Conservation (phyloP, 2,329 filamentous ascomycete genomes). For the Fusarium sterilihyphosum region DNA sequence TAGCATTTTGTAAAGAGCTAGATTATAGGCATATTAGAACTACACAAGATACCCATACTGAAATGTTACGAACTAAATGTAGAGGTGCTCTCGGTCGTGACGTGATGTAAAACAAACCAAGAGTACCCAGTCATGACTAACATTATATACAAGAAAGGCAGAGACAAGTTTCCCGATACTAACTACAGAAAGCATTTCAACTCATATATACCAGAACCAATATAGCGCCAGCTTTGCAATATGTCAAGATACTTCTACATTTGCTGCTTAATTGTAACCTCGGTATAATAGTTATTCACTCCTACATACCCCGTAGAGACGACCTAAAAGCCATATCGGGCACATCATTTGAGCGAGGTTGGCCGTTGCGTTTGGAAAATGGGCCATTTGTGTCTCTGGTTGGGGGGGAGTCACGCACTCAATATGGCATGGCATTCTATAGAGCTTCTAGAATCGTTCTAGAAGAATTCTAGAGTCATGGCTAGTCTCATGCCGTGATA, state of each 20-base stretch:
- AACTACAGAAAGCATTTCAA: rapidly evolving
- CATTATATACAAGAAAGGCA: neutral
- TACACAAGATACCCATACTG: neutral
- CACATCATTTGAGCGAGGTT: neutral
- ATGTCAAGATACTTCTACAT: too few relatives aligned
- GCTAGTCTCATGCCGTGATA: neutral
- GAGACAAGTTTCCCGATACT: neutral
- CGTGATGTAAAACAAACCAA: neutral
- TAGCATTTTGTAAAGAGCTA: too few relatives aligned
- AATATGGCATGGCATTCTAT: neutral
- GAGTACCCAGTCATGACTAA: neutral
- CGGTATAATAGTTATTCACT: neutral
- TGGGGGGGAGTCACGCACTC: neutral
- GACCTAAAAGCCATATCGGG: neutral
- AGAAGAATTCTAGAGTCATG: neutral
- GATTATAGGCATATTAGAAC: neutral
- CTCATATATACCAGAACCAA: too few relatives aligned
- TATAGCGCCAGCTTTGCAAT: neutral
- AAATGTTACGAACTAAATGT: neutral
- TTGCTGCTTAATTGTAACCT: too few relatives aligned
- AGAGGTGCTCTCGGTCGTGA: neutral
- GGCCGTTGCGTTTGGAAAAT: neutral
- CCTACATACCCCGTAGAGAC: too few relatives aligned
- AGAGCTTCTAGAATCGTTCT: neutral
- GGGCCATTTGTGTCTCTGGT: neutral